phyloP scores from a whole-genome alignment of 208 protist species.

The Novymonas esmeraldas region DNA sequence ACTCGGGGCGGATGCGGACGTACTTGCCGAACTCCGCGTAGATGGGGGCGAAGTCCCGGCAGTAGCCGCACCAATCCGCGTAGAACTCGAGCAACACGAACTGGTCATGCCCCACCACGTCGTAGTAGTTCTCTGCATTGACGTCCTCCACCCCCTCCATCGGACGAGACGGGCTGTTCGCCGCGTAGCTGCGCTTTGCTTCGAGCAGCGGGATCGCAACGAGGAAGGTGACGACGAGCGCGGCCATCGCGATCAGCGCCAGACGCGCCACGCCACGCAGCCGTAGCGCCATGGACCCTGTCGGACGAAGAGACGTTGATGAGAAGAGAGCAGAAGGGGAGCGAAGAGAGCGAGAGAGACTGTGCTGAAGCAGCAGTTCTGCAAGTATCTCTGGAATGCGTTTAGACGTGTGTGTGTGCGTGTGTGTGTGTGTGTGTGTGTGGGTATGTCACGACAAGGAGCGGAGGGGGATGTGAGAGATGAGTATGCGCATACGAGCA shows the following conservation, averaged over 20 bases:
- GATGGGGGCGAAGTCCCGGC: conserved; percentile 32
- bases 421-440: not conserved
- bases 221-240: not conserved
- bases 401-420: too few species aligned
- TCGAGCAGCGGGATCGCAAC: not conserved
- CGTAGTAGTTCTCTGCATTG: conserved; percentile 39
- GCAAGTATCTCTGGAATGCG: too few species aligned
- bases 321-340: not conserved
- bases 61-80: conserved; percentile 83
- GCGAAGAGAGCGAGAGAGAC: too few species aligned
- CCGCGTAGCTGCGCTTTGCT: not conserved
- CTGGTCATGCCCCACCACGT: conserved; percentile 40
- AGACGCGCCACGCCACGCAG: conserved; percentile 5
- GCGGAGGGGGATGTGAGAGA: not conserved
- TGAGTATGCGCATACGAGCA: too few species aligned
- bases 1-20: conserved; percentile 11
- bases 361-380: too few species aligned
- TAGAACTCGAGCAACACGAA: conserved; percentile 83
- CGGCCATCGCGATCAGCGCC: conserved; percentile 4
- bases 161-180: conserved; percentile 1
- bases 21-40: conserved; percentile 26
- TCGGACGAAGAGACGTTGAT: not conserved
- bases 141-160: conserved; percentile 42
- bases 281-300: conserved; percentile 1
- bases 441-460: not conserved